phyloP scores from a whole-genome alignment of 768 basidiomycete species.

The Termitomyces titanicus region DNA sequence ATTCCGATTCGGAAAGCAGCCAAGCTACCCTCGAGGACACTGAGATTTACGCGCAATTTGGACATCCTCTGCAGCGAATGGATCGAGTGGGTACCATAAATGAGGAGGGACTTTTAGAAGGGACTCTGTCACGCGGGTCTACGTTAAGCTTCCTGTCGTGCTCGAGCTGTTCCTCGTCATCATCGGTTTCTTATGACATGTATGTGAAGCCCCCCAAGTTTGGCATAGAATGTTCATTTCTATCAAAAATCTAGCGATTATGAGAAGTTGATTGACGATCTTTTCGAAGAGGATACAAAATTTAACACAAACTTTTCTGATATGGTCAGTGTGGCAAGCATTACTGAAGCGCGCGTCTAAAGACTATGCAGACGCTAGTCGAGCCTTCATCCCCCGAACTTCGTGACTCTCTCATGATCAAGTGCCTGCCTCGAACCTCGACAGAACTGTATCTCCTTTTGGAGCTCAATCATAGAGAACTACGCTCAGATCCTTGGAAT shows the following conservation, averaged over 20 bases:
- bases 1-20: conserved; percentile 21
- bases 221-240: not conserved
- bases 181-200: conserved; percentile 28
- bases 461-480: conserved; percentile 39
- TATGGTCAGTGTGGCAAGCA: conserved; percentile 12
- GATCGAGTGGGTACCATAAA: conserved; percentile 23
- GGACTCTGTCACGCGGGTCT: conserved; percentile 17
- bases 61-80: conserved; percentile 33
- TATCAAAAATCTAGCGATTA: conserved; percentile 22
- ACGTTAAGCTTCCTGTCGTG: conserved; percentile 15
- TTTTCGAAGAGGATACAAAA: conserved; percentile 21
- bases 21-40: conserved; percentile 30
- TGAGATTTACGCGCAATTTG: conserved; percentile 21
- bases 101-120: conserved; percentile 14
- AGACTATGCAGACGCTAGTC: conserved; percentile 25
- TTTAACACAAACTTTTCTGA: conserved; percentile 16
- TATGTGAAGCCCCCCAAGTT: conserved; percentile 2
- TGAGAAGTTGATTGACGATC: conserved; percentile 28
- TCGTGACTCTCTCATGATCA: conserved; percentile 36
- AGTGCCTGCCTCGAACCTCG: conserved; percentile 30
- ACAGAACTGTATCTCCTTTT: conserved; percentile 37
- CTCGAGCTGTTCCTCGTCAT: conserved; percentile 26
- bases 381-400: conserved; percentile 22
- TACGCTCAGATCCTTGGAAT: conserved; percentile 53
- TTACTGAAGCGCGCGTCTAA: not conserved